These are phyloP conservation scores for Diplocarpon mali DNA, from an alignment of 2,329 filamentous ascomycete species.

Conservation along the genomic window DNA sequence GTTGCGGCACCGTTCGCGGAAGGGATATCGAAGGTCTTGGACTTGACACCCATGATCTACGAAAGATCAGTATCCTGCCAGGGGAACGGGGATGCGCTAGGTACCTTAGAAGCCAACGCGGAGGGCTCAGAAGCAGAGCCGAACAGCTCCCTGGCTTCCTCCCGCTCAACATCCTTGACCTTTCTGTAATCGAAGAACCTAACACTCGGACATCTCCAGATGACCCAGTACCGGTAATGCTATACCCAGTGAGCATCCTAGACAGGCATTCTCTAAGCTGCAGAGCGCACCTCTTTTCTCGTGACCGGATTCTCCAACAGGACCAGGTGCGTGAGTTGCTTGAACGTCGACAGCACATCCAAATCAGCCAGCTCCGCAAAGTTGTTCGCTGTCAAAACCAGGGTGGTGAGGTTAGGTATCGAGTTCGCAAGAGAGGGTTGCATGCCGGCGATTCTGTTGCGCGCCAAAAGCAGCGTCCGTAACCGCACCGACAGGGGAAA, in stretches of 20 bases:
- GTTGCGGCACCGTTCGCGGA: slow-evolving; percentile 35
- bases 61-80: not conserved
- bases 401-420: slow-evolving; percentile 69
- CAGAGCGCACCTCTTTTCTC: slow-evolving; percentile 68
- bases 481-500: slow-evolving; percentile 87
- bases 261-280: not conserved
- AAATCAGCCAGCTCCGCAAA: slow-evolving; percentile 77
- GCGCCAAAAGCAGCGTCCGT: slow-evolving; percentile 75
- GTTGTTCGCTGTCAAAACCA: slow-evolving; percentile 77
- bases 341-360: slow-evolving; percentile 62
- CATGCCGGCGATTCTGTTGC: slow-evolving; percentile 78
- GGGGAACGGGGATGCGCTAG: slow-evolving; percentile 4
- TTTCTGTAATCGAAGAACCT: slow-evolving; percentile 89
- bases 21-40: slow-evolving; percentile 56
- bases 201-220: slow-evolving; percentile 76
- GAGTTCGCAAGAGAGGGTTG: slow-evolving; percentile 63
- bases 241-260: slow-evolving; percentile 29
- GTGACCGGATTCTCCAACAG: slow-evolving; percentile 82
- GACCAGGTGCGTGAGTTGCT: slow-evolving; percentile 65
- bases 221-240: slow-evolving; percentile 86
- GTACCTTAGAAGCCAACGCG: slow-evolving; percentile 61
- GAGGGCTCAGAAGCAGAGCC: slow-evolving; percentile 70
- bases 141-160: slow-evolving; percentile 68
- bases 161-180: slow-evolving; percentile 76
- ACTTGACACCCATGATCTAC: slow-evolving; percentile 75